Evolutionary conservation across 495 filamentous ascomycete species (phyloP), one percentile per base, ranked within the genome.

Genomic region (Jackrogersella minutella): DNA sequence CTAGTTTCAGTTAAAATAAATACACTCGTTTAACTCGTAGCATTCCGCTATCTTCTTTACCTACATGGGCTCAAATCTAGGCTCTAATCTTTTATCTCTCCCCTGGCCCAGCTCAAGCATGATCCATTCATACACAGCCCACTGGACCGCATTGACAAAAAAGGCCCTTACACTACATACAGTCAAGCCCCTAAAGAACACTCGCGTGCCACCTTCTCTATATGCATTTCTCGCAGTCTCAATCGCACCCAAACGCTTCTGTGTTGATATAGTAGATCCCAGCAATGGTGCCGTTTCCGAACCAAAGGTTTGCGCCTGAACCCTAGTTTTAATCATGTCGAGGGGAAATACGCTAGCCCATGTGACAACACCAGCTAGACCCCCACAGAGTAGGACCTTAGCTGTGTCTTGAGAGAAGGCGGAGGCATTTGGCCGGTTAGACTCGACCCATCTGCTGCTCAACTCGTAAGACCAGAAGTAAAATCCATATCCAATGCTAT

Each of bases 401-500:
- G 87, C 62, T 3, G 88, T 82, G 26, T 86, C 80, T 37, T 81
- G 70, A 9, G 73, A 78, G 26, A 75, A 68, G 13, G 74, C 76
- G 2, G 60, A 50, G 30, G 19, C 26, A 28, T 28, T 58, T 51
- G 33, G 66, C n/a, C 61, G 52, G 50, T 19, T 70, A 40, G 56
- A 67, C 40, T 77, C 73, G 69, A 90, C 72, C 52, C 80, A 78
- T 16, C 84, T 82, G 52, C 87, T 90, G 63, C 78, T 84, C 34
- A 90, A 78, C 75, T 96, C 91, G 70, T 97, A 97, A 11, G 88
- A 87, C 88, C 88, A 93, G 75, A 97, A 97, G 73, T 97, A 97
- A 72, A 96, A 96, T 2, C 93, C 93, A 74, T 96, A 97, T 16
- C 93, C 93, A 58, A 97, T 84, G 57, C 88, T 87, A 76, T 97